Conservation (phyloP, 192 early-diverging fungal genomes). For the Geranomyces variabilis region DNA sequence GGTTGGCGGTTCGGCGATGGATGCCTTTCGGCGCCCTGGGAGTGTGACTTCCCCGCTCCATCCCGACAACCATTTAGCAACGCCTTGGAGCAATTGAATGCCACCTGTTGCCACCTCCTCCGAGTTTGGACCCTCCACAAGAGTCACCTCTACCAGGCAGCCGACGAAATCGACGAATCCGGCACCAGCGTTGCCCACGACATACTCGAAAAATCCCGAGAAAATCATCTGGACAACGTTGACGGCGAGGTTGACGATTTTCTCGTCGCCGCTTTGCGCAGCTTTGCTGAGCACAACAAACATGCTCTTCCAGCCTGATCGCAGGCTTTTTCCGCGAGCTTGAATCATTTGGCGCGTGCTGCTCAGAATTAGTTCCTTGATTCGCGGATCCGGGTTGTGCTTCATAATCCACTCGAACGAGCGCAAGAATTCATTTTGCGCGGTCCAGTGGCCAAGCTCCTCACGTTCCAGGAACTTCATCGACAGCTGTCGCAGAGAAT, state of each 20-base stretch:
- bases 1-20: background rate
- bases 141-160: constrained; percentile 55
- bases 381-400: constrained; percentile 74
- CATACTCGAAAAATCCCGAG: constrained; percentile 63
- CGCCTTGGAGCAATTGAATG: constrained; percentile 52
- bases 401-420: constrained; percentile 86
- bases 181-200: constrained; percentile 59
- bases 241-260: constrained; percentile 78
- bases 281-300: constrained; percentile 72
- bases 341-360: constrained; percentile 65
- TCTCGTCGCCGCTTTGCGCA: constrained; percentile 67
- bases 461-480: constrained; percentile 94
- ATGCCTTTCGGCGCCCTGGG: constrained; percentile 2
- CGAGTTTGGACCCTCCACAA: constrained; percentile 40
- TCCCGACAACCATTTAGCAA: constrained; percentile 46
- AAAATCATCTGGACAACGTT: constrained; percentile 65
- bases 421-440: constrained; percentile 92
- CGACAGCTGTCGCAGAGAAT: constrained; percentile 86
- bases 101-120: constrained; percentile 54
- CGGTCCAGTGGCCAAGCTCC: constrained; percentile 90
- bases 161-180: constrained; percentile 55
- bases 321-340: constrained; percentile 74
- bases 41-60: constrained; percentile 14
- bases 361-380: constrained; percentile 63
- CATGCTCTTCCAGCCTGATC: constrained; percentile 70